Percentiles rank a stretch among this genome's conserved stretches.
Evolutionary conservation across 345 rosid species (phyloP).

Genomic region (Schrenkiella parvula): DNA sequence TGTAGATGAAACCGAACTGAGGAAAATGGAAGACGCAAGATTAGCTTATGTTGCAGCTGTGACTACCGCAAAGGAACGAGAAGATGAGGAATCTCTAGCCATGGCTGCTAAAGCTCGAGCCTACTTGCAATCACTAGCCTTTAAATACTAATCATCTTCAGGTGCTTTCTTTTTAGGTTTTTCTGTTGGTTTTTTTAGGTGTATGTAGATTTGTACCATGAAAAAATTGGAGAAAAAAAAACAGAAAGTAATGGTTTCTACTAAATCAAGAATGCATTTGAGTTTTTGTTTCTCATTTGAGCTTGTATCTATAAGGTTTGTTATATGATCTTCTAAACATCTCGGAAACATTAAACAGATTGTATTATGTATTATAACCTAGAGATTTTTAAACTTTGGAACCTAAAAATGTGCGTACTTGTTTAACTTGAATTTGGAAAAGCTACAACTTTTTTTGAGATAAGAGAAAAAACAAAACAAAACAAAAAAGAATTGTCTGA

Average conservation of each 20-base stretch:
- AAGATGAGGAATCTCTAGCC: conserved; percentile 79
- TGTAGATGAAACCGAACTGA: conserved; percentile 41
- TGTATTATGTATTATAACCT: background rate
- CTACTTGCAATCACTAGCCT: conserved; percentile 63
- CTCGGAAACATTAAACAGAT: background rate
- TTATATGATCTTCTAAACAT: background rate
- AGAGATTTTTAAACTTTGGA: too few species aligned
- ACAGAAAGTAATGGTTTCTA: conserved; percentile 9
- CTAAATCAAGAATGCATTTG: background rate
- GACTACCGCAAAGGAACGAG: conserved; percentile 60
- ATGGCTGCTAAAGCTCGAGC: conserved; percentile 68
- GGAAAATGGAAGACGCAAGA: conserved; percentile 80
- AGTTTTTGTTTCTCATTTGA: background rate
- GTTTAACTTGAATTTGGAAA: background rate
- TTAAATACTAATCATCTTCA: conserved; percentile 27
- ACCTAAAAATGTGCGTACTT: background rate
- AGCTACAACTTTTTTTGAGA: background rate
- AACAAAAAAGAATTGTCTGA: background rate
- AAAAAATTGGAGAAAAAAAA: conserved; percentile 11
- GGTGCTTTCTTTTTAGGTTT: conserved; percentile 4
- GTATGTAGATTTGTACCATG: conserved; percentile 31
- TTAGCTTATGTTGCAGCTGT: conserved; percentile 66
- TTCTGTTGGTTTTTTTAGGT: background rate
- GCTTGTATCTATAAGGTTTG: background rate
- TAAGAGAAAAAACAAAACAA: background rate